Percentiles rank a stretch among this genome's conserved stretches.
Evolutionary conservation across 2,329 filamentous ascomycete genomes (phyloP).

Genomic region (Alternaria atra): DNA sequence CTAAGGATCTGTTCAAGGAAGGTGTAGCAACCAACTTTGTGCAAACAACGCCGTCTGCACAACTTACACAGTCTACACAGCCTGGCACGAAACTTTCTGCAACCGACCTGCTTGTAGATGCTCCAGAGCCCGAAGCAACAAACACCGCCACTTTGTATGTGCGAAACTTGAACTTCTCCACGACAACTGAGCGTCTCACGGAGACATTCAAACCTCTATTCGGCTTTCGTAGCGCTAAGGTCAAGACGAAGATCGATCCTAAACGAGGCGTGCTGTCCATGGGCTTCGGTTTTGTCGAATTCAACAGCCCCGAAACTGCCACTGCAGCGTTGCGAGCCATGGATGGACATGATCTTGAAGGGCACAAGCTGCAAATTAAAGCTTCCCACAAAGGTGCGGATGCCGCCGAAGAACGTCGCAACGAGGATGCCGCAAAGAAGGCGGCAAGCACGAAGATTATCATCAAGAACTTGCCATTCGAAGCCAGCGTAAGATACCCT

Average conservation of each 20-base stretch:
- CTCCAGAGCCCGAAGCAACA: conserved; percentile 61
- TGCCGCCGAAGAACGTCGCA: conserved; percentile 84
- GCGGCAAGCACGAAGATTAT: conserved; percentile 88
- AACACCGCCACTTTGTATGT: conserved; percentile 89
- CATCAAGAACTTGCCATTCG: conserved; percentile 98
- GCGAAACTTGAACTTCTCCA: conserved; percentile 92
- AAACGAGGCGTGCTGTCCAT: conserved; percentile 93
- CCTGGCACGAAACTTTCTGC: conserved; percentile 67
- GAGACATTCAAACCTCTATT: conserved; percentile 82
- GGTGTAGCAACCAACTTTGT: conserved; percentile 42
- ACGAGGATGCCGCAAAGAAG: conserved; percentile 85
- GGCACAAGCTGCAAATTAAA: conserved; percentile 84
- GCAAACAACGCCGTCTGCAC: conserved; percentile 38
- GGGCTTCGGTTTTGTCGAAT: conserved; percentile 94
- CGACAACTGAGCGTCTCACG: conserved; percentile 77
- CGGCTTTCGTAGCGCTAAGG: conserved; percentile 86
- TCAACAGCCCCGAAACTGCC: conserved; percentile 78
- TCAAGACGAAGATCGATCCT: conserved; percentile 94
- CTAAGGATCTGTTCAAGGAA: conserved; percentile 76
- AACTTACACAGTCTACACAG: conserved; percentile 23
- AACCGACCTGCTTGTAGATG: conserved; percentile 71
- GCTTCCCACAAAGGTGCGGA: conserved; percentile 87
- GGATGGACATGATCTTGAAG: conserved; percentile 88
- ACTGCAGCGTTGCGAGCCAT: conserved; percentile 83
- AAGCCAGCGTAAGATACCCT: conserved; percentile 62